Evolutionary conservation across 306 rosid genomes (phyloP).

Genomic region (Mimosa bimucronata): DNA sequence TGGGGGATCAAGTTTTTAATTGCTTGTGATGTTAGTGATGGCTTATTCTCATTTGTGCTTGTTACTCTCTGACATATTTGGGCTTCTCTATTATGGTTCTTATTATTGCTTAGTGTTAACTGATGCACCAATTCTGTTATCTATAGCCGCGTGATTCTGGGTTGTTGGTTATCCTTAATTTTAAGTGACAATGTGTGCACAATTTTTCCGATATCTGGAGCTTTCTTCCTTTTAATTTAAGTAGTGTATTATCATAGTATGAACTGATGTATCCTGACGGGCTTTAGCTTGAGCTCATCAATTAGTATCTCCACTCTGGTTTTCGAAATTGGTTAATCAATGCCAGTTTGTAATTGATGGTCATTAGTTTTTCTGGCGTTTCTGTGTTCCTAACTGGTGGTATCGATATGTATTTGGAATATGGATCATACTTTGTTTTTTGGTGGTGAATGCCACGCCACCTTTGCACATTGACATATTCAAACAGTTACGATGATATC

Average conservation of each 20-base stretch:
- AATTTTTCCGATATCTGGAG: conserved; percentile 7
- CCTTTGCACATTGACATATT: conserved; percentile 12
- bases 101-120: background rate
- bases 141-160: conserved; percentile 5
- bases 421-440: conserved; percentile 17
- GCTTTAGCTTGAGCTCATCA: conserved; percentile 10
- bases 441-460: background rate
- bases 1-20: background rate
- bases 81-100: background rate
- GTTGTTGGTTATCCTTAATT: conserved; percentile 22
- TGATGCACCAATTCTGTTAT: background rate
- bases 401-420: background rate
- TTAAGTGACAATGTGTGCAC: background rate
- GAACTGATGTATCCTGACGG: background rate
- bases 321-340: conserved; percentile 14
- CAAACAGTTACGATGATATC: conserved; percentile 23
- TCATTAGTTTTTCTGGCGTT: background rate
- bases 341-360: background rate
- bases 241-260: background rate
- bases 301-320: conserved; percentile 9
- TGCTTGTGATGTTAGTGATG: background rate
- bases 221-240: conserved; percentile 10
- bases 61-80: background rate
- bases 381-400: background rate
- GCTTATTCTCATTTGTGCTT: background rate